Evolutionary conservation across 2,329 filamentous ascomycete genomes (phyloP), one percentile per base, ranked within the genome.

Genomic region (Chrysoporthe puriensis): DNA sequence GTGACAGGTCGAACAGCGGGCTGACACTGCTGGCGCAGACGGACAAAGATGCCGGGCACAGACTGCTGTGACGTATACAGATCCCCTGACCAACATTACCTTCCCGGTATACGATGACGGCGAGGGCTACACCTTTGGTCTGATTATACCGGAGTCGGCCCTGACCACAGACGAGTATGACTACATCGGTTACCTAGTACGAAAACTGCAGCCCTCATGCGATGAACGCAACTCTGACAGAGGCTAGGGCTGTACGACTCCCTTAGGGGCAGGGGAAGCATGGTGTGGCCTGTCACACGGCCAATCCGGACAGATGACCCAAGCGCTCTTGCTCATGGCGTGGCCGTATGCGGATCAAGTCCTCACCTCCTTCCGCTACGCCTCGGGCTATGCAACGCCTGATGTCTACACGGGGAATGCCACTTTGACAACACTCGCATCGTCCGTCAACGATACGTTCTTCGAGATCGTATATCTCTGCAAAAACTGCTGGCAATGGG

Each of bases 391-490:
- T 71, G 78, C 80, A 57, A 77, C 79, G 66, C 88, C 88, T 0
- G 81, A 83, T 0, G 72, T 83, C 56, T 90, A 90, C 77, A 80
- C 80, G 5, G 88, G 88, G 60, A 80, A 87, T 69, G 87, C 87
- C 3, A 84, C 80, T 7, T 74, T 90, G 42, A 86, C 83, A 2
- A 82, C 87, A 69, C 83, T 90, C 67, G 84, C 82, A 21, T 82
- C 83, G 44, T 81, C 77, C 44, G 78, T 88, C 69, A 88, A 84
- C 75, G 78, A 80, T 36, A 86, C 84, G 9, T 79, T 85, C 74
- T 90, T 85, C 76, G 82, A 81, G 21, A 73, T 90, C 46, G 81
- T 88, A 54, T 90, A 89, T 77, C 82, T 84, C 66, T 90, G 88
- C 75, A 77, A 86, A 73, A 78, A 79, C 73, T 86, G 84, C 73